Conservation (phyloP, 352 stramenopile species). For the Pythium phragmitis region DNA sequence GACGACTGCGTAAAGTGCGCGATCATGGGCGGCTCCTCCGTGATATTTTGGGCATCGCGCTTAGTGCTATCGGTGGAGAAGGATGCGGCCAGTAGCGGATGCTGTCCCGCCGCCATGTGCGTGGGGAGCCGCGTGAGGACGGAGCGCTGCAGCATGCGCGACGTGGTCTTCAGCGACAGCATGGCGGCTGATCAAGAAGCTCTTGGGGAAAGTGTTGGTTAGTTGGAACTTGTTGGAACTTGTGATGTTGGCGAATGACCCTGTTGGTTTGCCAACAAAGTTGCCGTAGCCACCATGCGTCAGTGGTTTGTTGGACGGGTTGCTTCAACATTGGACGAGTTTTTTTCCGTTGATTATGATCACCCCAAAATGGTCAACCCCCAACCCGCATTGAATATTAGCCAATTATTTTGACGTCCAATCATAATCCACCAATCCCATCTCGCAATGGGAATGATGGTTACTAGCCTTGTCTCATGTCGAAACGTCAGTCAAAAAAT, state of each 20-base stretch:
- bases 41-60: constrained; percentile 16
- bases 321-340: neutral
- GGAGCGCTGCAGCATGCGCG: constrained; percentile 4
- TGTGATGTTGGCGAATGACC: neutral
- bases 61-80: neutral
- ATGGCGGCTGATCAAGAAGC: neutral
- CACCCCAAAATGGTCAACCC: neutral
- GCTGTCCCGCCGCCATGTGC: neutral
- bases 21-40: constrained; percentile 28
- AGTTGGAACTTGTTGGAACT: neutral
- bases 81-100: neutral
- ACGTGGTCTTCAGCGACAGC: constrained; percentile 6
- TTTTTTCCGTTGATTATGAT: neutral
- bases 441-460: neutral
- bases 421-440: neutral
- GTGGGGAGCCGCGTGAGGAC: neutral
- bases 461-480: neutral
- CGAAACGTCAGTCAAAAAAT: neutral
- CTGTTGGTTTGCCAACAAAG: neutral
- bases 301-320: neutral
- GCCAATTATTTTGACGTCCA: neutral
- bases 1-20: constrained; percentile 34
- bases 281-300: neutral
- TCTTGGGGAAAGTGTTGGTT: neutral
- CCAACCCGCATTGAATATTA: neutral